Base-by-base conservation (phyloP, 2,329 filamentous ascomycete species). In the Claviceps sp. region DNA sequence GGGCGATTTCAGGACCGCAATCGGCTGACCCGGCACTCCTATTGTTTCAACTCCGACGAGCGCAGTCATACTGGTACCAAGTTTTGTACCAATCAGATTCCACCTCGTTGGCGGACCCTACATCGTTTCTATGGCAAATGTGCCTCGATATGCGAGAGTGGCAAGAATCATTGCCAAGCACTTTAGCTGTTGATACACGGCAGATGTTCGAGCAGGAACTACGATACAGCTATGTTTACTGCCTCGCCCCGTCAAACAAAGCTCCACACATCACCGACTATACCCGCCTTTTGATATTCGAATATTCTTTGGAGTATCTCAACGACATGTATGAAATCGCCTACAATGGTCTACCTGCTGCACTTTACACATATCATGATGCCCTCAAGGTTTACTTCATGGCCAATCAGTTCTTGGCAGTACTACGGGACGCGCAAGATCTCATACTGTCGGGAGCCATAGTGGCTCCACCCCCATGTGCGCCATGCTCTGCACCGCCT, bases 31-130 rank as follows among this genome's bases (percentile, higher is more conserved):
- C 87, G 5, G 89, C 89, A 0, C 72, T 89, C 11, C 77, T 89
- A 18, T 71, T 95, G 2, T 91, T 95, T 63, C 82, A 84, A 59
- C 79, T 97, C 8, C 85, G 91, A n/a, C 79, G 84, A 54, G 79
- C 88, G 6, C 85, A 97, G 64, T 97, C 93, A 0, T 77, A 78
- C 48, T 95, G 89, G 81, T 97, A 97, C 60, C 89, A 94, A 61
- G 80, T 84, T 22, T 78, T 96, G 2, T 93, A 93, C 62, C 88
- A 93, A 61, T 86, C 83, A 18, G 85, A 86, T 9, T 78, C 82
- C 1, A 73, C 77, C 2, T 78, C 80, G n/a, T 75, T 88, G 53
- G 72, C 79, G 18, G 81, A 90, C 50, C 77, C 87, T 1, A 76
- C 84, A 11, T 75, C 77, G 0, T 89, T 86, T 63, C 78, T 89